Evolutionary conservation across 306 rosid species (phyloP), one percentile per base, ranked within the genome.

Genomic region (Cyamopsis tetragonoloba): DNA sequence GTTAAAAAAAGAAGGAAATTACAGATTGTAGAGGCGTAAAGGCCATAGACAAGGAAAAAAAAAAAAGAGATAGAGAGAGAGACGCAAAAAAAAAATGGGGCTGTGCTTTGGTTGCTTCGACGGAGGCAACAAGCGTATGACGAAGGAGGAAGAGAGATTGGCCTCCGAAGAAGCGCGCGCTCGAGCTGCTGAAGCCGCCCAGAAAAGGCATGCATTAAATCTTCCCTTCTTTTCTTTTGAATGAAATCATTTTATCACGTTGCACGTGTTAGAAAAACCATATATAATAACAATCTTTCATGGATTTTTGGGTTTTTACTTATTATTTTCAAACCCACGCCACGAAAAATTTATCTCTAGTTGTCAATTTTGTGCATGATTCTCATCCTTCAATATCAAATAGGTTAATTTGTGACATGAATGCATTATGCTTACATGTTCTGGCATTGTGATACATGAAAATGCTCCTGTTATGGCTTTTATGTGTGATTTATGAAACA

Each of bases 171-270:
- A 90, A 83, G 96, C 85, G 12, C 87, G 85, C 31, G 68, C 95
- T 58, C 85, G 75, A 83, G 97, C 97, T 24, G 97, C 98, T 51
- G 91, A 85, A 79, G 99, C 99, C 10, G 99, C 95, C 66, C 91
- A 95, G 80, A 87, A 50, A 90, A 87, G 85, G 99, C 56, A 23
- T 44, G 18, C 11, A 6, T 8, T n/a, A 4, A 5, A 31, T 31
- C 7, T 7, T 11, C 35, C 17, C 12, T 13, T 19, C 24, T 8
- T 38, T 6, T 4, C 10, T 28, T 55, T 7, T n/a, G n/a, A n/a
- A n/a, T n/a, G n/a, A n/a, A n/a, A n/a, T n/a, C n/a, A n/a, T n/a
- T n/a, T n/a, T n/a, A n/a, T n/a, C n/a, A n/a, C n/a, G n/a, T n/a
- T n/a, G n/a, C n/a, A n/a, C n/a, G n/a, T n/a, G n/a, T n/a, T n/a